Conservation (phyloP, 768 basidiomycete species). For the Calvatia gigantea region DNA sequence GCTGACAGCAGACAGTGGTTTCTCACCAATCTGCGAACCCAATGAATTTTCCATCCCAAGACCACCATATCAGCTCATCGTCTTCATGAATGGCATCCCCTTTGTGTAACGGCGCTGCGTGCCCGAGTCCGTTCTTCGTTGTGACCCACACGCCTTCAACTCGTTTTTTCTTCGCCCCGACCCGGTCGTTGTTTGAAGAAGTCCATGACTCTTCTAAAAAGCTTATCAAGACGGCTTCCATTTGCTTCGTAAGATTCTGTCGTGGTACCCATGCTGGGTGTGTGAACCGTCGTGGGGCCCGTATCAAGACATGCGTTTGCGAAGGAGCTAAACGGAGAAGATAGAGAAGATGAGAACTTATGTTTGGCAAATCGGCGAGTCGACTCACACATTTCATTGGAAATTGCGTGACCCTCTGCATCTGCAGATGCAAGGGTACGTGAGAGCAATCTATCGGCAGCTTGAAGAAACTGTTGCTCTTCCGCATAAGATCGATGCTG, state of each 20-base stretch:
- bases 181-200: not conserved
- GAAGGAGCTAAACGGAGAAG: constrained; percentile 32
- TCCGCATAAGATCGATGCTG: constrained; percentile 24
- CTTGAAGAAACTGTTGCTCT: constrained; percentile 28
- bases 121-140: constrained; percentile 20
- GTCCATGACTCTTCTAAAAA: constrained; percentile 35
- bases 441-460: constrained; percentile 32
- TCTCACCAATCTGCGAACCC: constrained; percentile 50
- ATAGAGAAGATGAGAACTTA: not conserved
- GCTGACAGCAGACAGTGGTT: not conserved
- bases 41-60: constrained; percentile 53
- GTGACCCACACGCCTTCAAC: constrained; percentile 51
- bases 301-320: constrained; percentile 43
- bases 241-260: constrained; percentile 34
- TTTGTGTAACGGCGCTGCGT: constrained; percentile 2
- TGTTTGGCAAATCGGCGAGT: not conserved
- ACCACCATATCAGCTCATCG: constrained; percentile 63
- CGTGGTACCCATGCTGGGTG: constrained; percentile 47
- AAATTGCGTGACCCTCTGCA: constrained; percentile 29
- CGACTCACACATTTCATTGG: constrained; percentile 32
- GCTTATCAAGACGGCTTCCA: constrained; percentile 36
- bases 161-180: constrained; percentile 21
- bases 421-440: constrained; percentile 33
- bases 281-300: constrained; percentile 41
- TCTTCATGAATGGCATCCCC: constrained; percentile 17